A percentile compares a stretch with the other conserved stretches of the same genome.
These are phyloP conservation scores for Heliamphora pulchella DNA, from an alignment of 179 eudicot genomes.

Conservation along the genomic window DNA sequence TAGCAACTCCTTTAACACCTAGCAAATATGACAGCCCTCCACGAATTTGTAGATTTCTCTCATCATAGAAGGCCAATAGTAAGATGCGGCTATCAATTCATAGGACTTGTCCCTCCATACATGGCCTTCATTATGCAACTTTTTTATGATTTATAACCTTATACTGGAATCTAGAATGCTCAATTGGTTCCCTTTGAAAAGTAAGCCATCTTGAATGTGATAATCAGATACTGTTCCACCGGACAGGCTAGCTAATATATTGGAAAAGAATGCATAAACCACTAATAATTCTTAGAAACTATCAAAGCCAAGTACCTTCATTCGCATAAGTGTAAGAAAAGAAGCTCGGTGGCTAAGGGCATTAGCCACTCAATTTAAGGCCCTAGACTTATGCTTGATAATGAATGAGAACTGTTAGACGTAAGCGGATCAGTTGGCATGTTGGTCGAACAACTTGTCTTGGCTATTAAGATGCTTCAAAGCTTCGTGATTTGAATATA, in stretches of 20 bases:
- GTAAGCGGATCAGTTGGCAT: background rate
- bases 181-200: background rate
- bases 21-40: background rate
- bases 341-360: background rate
- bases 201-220: too few relatives aligned
- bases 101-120: background rate
- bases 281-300: background rate
- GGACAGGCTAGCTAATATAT: fast-evolving
- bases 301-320: background rate
- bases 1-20: background rate
- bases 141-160: background rate
- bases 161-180: background rate
- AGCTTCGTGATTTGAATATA: background rate
- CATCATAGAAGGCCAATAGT: background rate
- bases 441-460: background rate
- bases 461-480: background rate
- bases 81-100: background rate
- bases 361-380: background rate
- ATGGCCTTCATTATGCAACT: background rate
- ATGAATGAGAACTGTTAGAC: background rate
- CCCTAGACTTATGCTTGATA: background rate
- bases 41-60: background rate
- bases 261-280: background rate
- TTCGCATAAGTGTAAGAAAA: background rate
- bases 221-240: too few relatives aligned